Base-by-base conservation (phyloP, 148 eudicot species). In the Tetragonia tetragonoides region DNA sequence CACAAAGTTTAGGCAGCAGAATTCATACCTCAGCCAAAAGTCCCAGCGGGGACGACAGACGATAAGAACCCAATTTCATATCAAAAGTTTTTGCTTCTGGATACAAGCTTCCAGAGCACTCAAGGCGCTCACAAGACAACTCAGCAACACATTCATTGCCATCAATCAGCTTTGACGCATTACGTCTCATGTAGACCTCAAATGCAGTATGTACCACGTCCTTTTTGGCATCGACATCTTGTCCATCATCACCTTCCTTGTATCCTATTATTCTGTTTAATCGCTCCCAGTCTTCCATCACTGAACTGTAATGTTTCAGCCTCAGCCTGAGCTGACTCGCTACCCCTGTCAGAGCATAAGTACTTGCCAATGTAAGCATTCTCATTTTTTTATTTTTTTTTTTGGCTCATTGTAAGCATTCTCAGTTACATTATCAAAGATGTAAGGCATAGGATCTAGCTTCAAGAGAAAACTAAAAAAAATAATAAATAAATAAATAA, bases 131-230 rank as follows among this genome's bases (percentile, higher is more conserved):
- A 82, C 98, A 95, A 65, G 99, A 92, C 85, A 95, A 86, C 69
- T 93, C 99, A 81, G 91, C 95, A 76, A 95, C 85, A 82, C 90
- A 89, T 54, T 81, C 89, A 53, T 80, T 67, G 21, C 82, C 86
- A 78, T 93, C 92, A 68, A 81, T 82, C 49, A 95, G 92, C 87
- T 87, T 93, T 64, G 99, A 89, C 68, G 99, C 99, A 89, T 91
- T 95, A 73, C 89, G 99, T 84, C 87, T 90, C 99, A 95, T 95
- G 86, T 87, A 91, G 73, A 95, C 88, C 83, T 93, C 97, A 84
- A 95, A 82, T 17, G 85, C 85, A 73, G 87, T 87, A 79, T 87
- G 90, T 54, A 86, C 82, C 24, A 86, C 84, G 85, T 91, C 93
- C 72, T 86, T 87, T 75, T 66, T 75, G 56, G 81, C 82, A 78